Evolutionary conservation across 768 basidiomycete genomes (phyloP).

Genomic region (Pisolithus albus): DNA sequence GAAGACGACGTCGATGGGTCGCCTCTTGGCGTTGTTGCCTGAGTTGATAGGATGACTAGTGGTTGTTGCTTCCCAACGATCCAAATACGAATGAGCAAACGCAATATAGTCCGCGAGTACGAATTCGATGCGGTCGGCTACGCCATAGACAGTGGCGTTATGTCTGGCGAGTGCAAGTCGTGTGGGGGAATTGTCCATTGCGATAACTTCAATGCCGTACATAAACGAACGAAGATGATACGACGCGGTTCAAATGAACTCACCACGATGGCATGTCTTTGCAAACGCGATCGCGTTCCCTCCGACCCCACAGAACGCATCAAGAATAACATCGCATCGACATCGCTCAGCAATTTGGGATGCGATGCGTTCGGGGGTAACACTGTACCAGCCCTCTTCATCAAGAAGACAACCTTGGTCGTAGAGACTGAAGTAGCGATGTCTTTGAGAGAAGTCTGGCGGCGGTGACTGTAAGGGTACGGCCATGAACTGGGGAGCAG

Average conservation of each 20-base stretch:
- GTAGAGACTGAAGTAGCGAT: slow-evolving; percentile 75
- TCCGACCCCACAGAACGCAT: slow-evolving; percentile 96
- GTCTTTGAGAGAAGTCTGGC: slow-evolving; percentile 81
- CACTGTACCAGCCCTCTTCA: slow-evolving; percentile 96
- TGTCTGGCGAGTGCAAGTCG: slow-evolving; percentile 89
- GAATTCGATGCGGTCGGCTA: slow-evolving; percentile 93
- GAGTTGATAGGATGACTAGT: too few relatives aligned
- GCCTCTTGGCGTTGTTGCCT: slow-evolving; percentile 11
- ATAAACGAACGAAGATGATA: not conserved
- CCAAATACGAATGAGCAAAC: slow-evolving; percentile 57
- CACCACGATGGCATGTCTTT: slow-evolving; percentile 90
- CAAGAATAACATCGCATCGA: slow-evolving; percentile 75
- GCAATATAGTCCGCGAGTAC: slow-evolving; percentile 78
- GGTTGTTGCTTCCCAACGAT: slow-evolving; percentile 6
- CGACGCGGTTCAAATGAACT: slow-evolving; percentile 16
- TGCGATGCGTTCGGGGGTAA: slow-evolving; percentile 92
- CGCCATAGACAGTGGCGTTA: slow-evolving; percentile 91
- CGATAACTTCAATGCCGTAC: slow-evolving; percentile 60
- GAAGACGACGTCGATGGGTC: slow-evolving; percentile 82
- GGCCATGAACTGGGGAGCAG: not conserved
- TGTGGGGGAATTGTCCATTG: slow-evolving; percentile 77
- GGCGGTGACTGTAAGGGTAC: not conserved
- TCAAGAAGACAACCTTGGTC: slow-evolving; percentile 82
- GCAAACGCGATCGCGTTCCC: slow-evolving; percentile 98
- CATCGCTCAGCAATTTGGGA: slow-evolving; percentile 90